phyloP scores from a whole-genome alignment of 2,329 filamentous ascomycete species.

The Sclerotinia glacialis region DNA sequence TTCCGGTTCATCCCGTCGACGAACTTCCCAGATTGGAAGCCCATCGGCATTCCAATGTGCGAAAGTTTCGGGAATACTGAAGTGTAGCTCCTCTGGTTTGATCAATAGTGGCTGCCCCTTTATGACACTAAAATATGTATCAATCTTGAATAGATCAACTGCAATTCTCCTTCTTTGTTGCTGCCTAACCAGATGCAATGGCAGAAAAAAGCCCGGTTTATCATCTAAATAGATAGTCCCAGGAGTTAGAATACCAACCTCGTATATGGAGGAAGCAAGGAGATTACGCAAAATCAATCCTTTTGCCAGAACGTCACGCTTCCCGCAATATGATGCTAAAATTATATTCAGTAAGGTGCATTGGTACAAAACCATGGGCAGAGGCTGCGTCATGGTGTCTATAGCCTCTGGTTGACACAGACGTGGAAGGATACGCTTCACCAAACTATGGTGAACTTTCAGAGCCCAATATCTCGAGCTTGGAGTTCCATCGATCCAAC shows the following conservation, averaged over 20 bases:
- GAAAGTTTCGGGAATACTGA: conserved; percentile 40
- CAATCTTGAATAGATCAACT: conserved; percentile 42
- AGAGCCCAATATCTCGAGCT: conserved; percentile 36
- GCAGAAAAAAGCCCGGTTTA: conserved; percentile 42
- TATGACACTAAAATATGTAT: conserved; percentile 41
- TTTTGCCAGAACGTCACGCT: conserved; percentile 32
- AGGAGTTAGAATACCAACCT: conserved; percentile 41
- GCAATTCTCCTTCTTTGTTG: conserved; percentile 44
- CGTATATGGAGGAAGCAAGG: conserved; percentile 40
- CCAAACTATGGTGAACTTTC: conserved; percentile 39
- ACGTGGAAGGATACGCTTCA: conserved; percentile 32
- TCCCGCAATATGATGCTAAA: conserved; percentile 41
- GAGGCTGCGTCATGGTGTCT: conserved; percentile 32
- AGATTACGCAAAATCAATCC: conserved; percentile 41
- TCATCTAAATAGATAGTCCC: conserved; percentile 42
- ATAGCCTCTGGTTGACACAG: conserved; percentile 37
- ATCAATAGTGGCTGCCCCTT: conserved; percentile 40
- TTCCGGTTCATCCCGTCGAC: conserved; percentile 39
- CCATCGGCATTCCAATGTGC: conserved; percentile 43
- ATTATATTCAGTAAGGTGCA: conserved; percentile 43
- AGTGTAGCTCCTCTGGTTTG: conserved; percentile 42
- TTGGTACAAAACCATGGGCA: conserved; percentile 36
- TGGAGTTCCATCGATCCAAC: conserved; percentile 41
- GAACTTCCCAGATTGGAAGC: conserved; percentile 41
- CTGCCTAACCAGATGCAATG: conserved; percentile 38